Percentiles rank a stretch among this genome's conserved stretches.
Evolutionary conservation across 2,329 filamentous ascomycete genomes (phyloP).

Genomic region (Colletotrichum orbiculare): DNA sequence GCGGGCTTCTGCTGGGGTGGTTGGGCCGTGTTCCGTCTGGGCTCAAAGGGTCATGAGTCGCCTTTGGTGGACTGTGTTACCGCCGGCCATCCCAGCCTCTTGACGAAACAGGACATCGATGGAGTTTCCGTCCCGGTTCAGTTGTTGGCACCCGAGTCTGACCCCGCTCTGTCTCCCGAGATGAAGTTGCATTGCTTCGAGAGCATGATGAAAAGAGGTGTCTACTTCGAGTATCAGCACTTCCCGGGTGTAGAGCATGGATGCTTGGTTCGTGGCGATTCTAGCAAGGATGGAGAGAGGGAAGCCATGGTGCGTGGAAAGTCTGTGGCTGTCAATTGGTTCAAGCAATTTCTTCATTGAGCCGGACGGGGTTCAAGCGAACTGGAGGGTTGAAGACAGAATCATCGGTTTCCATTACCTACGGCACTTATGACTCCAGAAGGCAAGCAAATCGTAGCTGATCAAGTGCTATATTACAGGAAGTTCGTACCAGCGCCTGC

Average conservation of each 20-base stretch:
- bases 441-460: too few species aligned
- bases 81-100: slow-evolving; percentile 55
- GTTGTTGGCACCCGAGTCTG: slow-evolving; percentile 61
- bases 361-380: neutral
- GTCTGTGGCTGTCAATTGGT: slow-evolving; percentile 54
- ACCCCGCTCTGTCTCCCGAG: slow-evolving; percentile 53
- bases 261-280: slow-evolving; percentile 53
- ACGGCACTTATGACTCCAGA: too few species aligned
- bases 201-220: slow-evolving; percentile 46
- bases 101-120: slow-evolving; percentile 58
- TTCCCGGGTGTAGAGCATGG: slow-evolving; percentile 58
- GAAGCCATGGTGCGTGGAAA: slow-evolving; percentile 56
- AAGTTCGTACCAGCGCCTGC: too few species aligned
- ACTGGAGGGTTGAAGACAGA: too few species aligned
- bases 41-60: slow-evolving; percentile 46
- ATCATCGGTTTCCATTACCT: too few species aligned
- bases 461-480: too few species aligned
- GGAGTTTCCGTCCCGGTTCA: slow-evolving; percentile 60
- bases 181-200: slow-evolving; percentile 53
- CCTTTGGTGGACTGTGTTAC: slow-evolving; percentile 58
- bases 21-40: slow-evolving; percentile 61
- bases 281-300: slow-evolving; percentile 48
- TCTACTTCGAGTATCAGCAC: slow-evolving; percentile 58
- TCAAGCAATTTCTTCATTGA: slow-evolving; percentile 41
- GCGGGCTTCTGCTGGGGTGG: slow-evolving; percentile 64